Evolutionary conservation across 2,329 filamentous ascomycete genomes (phyloP), one percentile per base, ranked within the genome.

Genomic region (Zasmidium cellare): DNA sequence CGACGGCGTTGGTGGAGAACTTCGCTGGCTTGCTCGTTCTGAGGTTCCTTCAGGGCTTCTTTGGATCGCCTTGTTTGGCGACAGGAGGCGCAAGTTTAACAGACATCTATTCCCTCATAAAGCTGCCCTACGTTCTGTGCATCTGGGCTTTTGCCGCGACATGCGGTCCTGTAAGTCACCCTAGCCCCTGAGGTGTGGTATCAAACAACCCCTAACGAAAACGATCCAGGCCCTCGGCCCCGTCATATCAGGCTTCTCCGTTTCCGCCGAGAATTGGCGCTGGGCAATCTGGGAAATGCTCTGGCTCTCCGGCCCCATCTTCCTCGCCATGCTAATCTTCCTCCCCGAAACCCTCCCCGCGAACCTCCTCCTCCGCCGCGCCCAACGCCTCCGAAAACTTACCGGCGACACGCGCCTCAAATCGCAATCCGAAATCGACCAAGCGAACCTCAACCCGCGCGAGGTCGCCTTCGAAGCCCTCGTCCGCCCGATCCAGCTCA

Each of bases 251-350:
- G 85, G 84, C 3, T 89, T 84, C 69, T 78, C 82, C 3, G 84
- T 87, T 5, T 77, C 79, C 1, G 80, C 76, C 3, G 78, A 84
- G 70, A 65, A 69, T 35, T 89, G 85, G 85, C 78, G 84, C n/a
- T 88, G 85, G 85, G 82, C 82, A 0, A 75, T 85, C 11, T 86
- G 82, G 77, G 84, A 87, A 67, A 82, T 87, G 55, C 75, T 88
- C 56, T 88, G 84, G 84, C 77, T 82, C 18, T 77, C 84, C 0
- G 79, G 77, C 0, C 85, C 85, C 0, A 69, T 87, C 46, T 81
- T 87, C 63, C 62, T 87, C n/a, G 54, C 81, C 52, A 82, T 89
- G 80, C 80, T 69, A 9, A 67, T 86, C 61, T 78, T 89, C 22
- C 24, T 67, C 11, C 87, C 87, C 0, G 87, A 90, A 75, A 89